These are phyloP conservation scores for Tilletia indica DNA, from an alignment of 1,284 basidiomycete species.

Conservation along the genomic window DNA sequence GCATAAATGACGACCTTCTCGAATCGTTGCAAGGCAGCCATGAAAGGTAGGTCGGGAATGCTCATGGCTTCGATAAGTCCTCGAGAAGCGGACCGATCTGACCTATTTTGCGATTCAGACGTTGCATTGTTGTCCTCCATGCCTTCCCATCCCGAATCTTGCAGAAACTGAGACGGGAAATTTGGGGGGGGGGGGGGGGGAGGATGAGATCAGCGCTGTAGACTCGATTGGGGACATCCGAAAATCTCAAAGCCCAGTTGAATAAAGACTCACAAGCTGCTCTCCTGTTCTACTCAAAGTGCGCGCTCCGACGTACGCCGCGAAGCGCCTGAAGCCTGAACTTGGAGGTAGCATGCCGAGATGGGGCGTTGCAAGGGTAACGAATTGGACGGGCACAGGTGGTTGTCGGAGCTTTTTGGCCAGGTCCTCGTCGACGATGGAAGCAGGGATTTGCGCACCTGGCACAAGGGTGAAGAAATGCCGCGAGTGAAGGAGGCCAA, in stretches of 20 bases:
- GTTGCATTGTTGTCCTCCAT: not conserved
- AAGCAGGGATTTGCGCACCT: not conserved
- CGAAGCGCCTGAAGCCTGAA: conserved; percentile 66
- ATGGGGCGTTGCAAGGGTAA: conserved; percentile 78
- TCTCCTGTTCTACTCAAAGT: conserved; percentile 80
- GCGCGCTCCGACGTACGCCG: conserved; percentile 68
- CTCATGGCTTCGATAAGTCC: conserved; percentile 37
- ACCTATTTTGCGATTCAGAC: too few species aligned
- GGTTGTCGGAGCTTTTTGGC: not conserved
- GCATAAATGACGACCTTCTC: conserved; percentile 75
- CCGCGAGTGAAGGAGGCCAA: conserved; percentile 68
- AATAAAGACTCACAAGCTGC: conserved; percentile 62
- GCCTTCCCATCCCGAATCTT: conserved; percentile 34
- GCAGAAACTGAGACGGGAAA: conserved; percentile 23
- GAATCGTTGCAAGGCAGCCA: conserved; percentile 71
- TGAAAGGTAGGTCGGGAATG: conserved; percentile 69
- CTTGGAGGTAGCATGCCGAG: conserved; percentile 62
- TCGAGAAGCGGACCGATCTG: not conserved
- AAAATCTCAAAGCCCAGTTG: too few species aligned
- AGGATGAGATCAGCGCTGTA: not conserved
- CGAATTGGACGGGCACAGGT: conserved; percentile 69
- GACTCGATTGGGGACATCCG: not conserved
- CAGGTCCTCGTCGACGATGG: not conserved
- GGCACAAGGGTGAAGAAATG: conserved; percentile 32
- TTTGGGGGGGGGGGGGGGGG: too few species aligned